Conservation (phyloP, 768 basidiomycete species). For the Gelatoporia subvermispora region DNA sequence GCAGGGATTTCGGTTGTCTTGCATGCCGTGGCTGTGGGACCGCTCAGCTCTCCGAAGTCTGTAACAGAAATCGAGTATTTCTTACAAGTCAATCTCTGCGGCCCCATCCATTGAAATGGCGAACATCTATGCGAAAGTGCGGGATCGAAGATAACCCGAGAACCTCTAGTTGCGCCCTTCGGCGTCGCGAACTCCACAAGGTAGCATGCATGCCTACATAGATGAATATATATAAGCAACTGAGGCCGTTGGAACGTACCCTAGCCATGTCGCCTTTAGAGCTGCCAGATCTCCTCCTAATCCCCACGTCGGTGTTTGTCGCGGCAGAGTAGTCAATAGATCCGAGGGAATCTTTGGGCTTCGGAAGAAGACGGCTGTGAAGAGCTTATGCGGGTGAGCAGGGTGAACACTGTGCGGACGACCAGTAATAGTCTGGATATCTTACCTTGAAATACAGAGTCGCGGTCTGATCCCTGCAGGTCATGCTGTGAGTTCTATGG, state of each 20-base stretch:
- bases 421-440: too few species aligned
- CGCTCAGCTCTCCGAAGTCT: background rate
- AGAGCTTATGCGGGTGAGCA: background rate
- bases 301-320: conserved; percentile 23
- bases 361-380: background rate
- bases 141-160: conserved; percentile 36
- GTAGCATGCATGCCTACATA: conserved; percentile 32
- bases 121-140: conserved; percentile 32
- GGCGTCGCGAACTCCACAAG: conserved; percentile 32
- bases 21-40: conserved; percentile 29
- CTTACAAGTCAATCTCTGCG: conserved; percentile 29
- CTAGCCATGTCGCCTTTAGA: conserved; percentile 35
- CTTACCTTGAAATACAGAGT: too few species aligned
- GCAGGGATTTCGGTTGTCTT: conserved; percentile 40
- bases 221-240: background rate
- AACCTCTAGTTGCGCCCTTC: conserved; percentile 28
- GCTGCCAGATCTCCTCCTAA: conserved; percentile 1
- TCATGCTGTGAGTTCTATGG: background rate
- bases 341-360: conserved; percentile 7
- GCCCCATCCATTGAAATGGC: conserved; percentile 27
- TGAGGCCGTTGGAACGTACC: conserved; percentile 11
- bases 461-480: too few species aligned
- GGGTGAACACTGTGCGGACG: too few species aligned
- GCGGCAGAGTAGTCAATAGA: conserved; percentile 12
- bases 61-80: conserved; percentile 14